These are phyloP conservation scores for Hypoxylon cercidicola DNA, from an alignment of 495 filamentous ascomycete genomes.

Conservation along the genomic window DNA sequence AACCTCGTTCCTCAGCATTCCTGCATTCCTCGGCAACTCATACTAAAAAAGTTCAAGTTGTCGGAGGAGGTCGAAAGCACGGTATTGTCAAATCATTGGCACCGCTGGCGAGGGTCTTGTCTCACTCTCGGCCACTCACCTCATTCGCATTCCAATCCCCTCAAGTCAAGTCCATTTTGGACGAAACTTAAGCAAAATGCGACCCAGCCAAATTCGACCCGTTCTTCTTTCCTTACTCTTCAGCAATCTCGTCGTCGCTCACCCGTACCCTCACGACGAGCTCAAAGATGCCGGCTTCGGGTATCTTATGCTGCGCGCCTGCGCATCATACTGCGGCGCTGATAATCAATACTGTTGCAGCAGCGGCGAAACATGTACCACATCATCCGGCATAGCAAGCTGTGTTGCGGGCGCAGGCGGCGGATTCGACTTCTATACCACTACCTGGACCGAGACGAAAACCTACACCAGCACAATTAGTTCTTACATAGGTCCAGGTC, in stretches of 20 bases:
- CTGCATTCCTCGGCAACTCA: background rate
- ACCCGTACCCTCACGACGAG: constrained; percentile 54
- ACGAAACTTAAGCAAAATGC: constrained; percentile 43
- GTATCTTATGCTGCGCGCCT: constrained; percentile 59
- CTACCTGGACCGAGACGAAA: constrained; percentile 75
- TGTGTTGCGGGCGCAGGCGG: constrained; percentile 49
- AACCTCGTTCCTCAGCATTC: constrained; percentile 29
- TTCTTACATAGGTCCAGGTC: constrained; percentile 47
- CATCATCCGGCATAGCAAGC: constrained; percentile 61
- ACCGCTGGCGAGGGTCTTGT: constrained; percentile 29
- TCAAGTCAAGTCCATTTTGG: constrained; percentile 22
- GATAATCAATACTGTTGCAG: constrained; percentile 74
- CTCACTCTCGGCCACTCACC: constrained; percentile 19
- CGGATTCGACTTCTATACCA: constrained; percentile 72
- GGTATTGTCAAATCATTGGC: constrained; percentile 19
- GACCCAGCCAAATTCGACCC: constrained; percentile 20
- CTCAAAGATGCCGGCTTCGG: constrained; percentile 50
- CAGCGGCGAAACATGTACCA: constrained; percentile 68
- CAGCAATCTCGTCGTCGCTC: constrained; percentile 50
- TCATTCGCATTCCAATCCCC: constrained; percentile 36
- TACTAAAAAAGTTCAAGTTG: constrained; percentile 27
- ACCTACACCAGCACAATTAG: constrained; percentile 76
- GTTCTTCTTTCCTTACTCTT: constrained; percentile 43
- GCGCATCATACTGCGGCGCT: constrained; percentile 74
- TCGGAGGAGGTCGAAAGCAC: constrained; percentile 28